Base-by-base conservation (phyloP, 495 filamentous ascomycete genomes). In the Terfezia claveryi region DNA sequence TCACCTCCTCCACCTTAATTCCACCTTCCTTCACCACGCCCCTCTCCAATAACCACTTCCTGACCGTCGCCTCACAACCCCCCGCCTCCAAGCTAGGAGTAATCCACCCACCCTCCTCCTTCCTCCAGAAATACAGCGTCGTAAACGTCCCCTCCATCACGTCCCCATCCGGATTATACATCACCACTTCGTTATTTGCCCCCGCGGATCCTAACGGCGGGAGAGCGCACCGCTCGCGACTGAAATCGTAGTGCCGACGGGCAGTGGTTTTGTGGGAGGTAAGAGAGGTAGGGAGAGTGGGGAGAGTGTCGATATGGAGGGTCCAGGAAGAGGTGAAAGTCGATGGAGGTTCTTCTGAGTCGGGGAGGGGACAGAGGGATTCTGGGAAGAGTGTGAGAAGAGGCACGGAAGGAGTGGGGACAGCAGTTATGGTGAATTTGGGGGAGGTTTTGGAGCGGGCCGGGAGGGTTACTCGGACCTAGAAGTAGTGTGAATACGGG, bases 121-220 rank as follows among this genome's bases (percentile, higher is more conserved):
- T 46, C 51, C 81, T 74, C 72, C 75, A 80, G 59, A 95, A 83
- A 64, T 86, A 93, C 1, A 83, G 76, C 9, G 49, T 64, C 2
- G 82, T 85, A 32, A 82, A 75, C 59, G 80, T 87, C 16, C 85
- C 85, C 64, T 98, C 91, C 80, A 92, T 92, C 9, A 93, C 67
- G 54, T 86, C 76, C 2, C 75, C 74, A 23, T 73, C 63, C 1
- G 67, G 66, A 62, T 83, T 86, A 54, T 86, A 71, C 23, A 94
- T 62, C 32, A 95, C 70, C 8, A 91, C 82, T 65, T 94, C 87
- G 16, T 72, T 73, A 46, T 67, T 65, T 61, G 4, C 69, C 70
- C 17, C 17, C 41, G 4, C 23, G 57, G 52, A 91, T 80, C 0
- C 70, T 72, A 0, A 72, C 73, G 41, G 41, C 41, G 41, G 41